Evolutionary conservation across 1,284 basidiomycete species (phyloP).

Genomic region (Stygiomarasmius scandens): DNA sequence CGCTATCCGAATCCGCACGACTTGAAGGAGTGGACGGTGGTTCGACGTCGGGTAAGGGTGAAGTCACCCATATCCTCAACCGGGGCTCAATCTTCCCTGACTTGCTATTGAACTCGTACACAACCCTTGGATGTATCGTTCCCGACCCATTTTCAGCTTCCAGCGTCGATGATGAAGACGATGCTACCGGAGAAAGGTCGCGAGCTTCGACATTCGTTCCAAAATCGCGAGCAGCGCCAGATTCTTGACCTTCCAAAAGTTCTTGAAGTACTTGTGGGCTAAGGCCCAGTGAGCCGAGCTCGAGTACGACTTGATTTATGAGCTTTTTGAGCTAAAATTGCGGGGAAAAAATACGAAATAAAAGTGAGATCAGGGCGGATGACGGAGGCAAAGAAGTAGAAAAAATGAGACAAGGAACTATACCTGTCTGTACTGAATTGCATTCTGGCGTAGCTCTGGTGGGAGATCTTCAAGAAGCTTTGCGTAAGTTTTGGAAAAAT

Average conservation of each 20-base stretch:
- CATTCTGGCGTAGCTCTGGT: slow-evolving; percentile 72
- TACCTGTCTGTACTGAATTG: slow-evolving; percentile 88
- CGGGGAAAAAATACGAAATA: neutral
- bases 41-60: slow-evolving; percentile 12
- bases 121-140: slow-evolving; percentile 32
- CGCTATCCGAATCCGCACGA: slow-evolving; percentile 2
- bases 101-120: slow-evolving; percentile 57
- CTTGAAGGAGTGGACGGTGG: slow-evolving; percentile 19
- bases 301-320: slow-evolving; percentile 84
- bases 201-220: slow-evolving; percentile 15
- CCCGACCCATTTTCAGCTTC: slow-evolving; percentile 10
- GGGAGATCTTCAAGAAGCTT: slow-evolving; percentile 75
- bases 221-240: slow-evolving; percentile 5
- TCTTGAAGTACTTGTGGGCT: slow-evolving; percentile 58
- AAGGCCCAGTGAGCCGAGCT: slow-evolving; percentile 81
- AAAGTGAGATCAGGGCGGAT: neutral
- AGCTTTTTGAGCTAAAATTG: slow-evolving; percentile 82
- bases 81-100: slow-evolving; percentile 57
- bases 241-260: slow-evolving; percentile 34
- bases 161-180: neutral
- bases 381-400: neutral
- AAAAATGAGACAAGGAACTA: slow-evolving; percentile 15
- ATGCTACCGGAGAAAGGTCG: too few relatives aligned
- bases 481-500: slow-evolving; percentile 80
- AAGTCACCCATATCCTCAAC: slow-evolving; percentile 49